Conservation (phyloP, 352 stramenopile species). For the Globisporangium uncinulatum region DNA sequence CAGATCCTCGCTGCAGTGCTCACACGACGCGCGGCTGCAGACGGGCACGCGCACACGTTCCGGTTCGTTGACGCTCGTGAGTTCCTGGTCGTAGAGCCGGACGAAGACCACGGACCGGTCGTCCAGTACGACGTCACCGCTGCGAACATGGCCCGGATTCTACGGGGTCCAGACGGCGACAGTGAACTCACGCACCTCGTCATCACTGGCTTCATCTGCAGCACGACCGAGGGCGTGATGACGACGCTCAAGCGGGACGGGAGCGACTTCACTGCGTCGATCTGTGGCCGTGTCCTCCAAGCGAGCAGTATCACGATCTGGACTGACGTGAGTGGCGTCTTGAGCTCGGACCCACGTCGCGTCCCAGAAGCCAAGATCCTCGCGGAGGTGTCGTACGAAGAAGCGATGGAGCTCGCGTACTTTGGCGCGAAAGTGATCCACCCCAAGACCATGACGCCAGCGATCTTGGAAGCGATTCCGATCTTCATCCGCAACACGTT, state of each 20-base stretch:
- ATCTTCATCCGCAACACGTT: slow-evolving; percentile 98
- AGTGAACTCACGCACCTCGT: slow-evolving; percentile 76
- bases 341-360: slow-evolving; percentile 92
- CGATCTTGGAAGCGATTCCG: slow-evolving; percentile 88
- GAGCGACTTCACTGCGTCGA: slow-evolving; percentile 96
- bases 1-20: slow-evolving; percentile 87
- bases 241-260: slow-evolving; percentile 95
- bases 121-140: slow-evolving; percentile 74
- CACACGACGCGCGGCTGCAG: slow-evolving; percentile 27
- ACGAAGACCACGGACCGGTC: slow-evolving; percentile 70
- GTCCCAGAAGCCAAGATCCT: slow-evolving; percentile 91
- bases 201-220: slow-evolving; percentile 96
- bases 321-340: slow-evolving; percentile 96
- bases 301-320: slow-evolving; percentile 94
- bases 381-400: slow-evolving; percentile 93
- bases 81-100: slow-evolving; percentile 76
- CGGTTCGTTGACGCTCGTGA: slow-evolving; percentile 91
- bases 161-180: slow-evolving; percentile 31
- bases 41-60: slow-evolving; percentile 66
- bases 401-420: slow-evolving; percentile 98
- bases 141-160: slow-evolving; percentile 54
- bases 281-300: slow-evolving; percentile 92
- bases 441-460: slow-evolving; percentile 95
- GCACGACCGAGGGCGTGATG: slow-evolving; percentile 92
- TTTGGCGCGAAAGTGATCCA: slow-evolving; percentile 98